These are phyloP conservation scores for Kluyveromyces dobzhanskii DNA, from an alignment of 805 yeast genomes.

Conservation along the genomic window DNA sequence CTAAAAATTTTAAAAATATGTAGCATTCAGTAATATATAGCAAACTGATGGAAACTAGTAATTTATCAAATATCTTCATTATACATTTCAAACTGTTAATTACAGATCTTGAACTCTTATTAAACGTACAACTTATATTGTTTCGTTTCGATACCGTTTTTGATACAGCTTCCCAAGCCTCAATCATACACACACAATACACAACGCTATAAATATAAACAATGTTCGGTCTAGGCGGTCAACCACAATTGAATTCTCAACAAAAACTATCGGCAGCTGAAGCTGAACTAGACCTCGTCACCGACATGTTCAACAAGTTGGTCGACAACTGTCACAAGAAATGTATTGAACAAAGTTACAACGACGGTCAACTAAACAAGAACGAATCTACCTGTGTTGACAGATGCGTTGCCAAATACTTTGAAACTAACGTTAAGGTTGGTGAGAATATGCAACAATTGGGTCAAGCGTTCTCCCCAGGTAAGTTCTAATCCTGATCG, in stretches of 20 bases:
- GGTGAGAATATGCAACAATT: constrained; percentile 66
- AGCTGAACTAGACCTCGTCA: constrained; percentile 93
- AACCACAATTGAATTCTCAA: constrained; percentile 65
- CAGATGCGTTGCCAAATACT: constrained; percentile 92
- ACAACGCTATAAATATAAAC: constrained; percentile 20
- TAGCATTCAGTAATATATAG: no score
- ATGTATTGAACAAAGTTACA: constrained; percentile 63
- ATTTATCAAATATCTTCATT: no score
- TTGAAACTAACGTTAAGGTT: constrained; percentile 88
- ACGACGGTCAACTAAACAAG: constrained; percentile 67
- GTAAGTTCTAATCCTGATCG: constrained; percentile 16
- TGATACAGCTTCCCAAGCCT: no score
- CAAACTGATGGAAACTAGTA: no score
- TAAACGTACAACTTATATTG: no score
- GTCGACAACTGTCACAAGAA: constrained; percentile 84
- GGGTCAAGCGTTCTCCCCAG: constrained; percentile 37
- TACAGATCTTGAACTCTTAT: no score
- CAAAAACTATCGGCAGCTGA: constrained; percentile 87
- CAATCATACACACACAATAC: no score
- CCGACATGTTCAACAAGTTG: constrained; percentile 92
- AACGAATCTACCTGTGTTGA: constrained; percentile 83
- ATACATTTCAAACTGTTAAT: no score
- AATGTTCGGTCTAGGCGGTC: constrained; percentile 65
- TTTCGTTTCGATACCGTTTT: no score
- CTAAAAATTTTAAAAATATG: no score